These are phyloP conservation scores for Gentiana straminea DNA, from an alignment of 257 asterid genomes.

Conservation along the genomic window DNA sequence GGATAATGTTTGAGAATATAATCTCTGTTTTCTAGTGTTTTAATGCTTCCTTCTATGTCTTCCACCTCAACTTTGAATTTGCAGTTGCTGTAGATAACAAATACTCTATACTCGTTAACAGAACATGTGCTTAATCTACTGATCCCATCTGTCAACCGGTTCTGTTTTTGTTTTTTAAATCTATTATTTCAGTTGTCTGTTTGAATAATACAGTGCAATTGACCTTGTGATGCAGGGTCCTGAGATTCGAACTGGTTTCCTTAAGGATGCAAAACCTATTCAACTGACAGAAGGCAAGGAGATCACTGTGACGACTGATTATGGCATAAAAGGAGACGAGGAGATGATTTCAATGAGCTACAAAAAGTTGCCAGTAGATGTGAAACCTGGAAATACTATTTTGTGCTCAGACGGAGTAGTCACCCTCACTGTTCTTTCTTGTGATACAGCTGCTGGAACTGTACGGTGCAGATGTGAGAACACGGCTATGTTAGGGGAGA, in stretches of 20 bases:
- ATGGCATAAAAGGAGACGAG: constrained; percentile 63
- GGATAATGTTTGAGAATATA: too few species aligned
- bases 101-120: too few species aligned
- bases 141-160: too few species aligned
- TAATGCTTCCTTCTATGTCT: too few species aligned
- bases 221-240: constrained; percentile 44
- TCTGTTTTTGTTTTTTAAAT: too few species aligned
- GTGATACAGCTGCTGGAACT: constrained; percentile 50
- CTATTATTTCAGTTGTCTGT: too few species aligned
- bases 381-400: constrained; percentile 61
- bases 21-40: too few species aligned
- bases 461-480: constrained; percentile 75
- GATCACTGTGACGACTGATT: constrained; percentile 59
- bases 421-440: constrained; percentile 57
- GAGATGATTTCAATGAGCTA: constrained; percentile 66
- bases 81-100: too few species aligned
- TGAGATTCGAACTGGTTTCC: constrained; percentile 80
- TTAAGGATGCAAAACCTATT: constrained; percentile 59
- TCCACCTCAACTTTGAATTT: too few species aligned
- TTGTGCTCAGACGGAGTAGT: constrained; percentile 82
- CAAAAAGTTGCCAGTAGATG: constrained; percentile 54
- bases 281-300: constrained; percentile 73
- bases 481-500: constrained; percentile 73
- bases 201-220: not conserved
- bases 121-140: too few species aligned